Evolutionary conservation across 305 asterid genomes (phyloP).

Genomic region (Plantago coronopus): DNA sequence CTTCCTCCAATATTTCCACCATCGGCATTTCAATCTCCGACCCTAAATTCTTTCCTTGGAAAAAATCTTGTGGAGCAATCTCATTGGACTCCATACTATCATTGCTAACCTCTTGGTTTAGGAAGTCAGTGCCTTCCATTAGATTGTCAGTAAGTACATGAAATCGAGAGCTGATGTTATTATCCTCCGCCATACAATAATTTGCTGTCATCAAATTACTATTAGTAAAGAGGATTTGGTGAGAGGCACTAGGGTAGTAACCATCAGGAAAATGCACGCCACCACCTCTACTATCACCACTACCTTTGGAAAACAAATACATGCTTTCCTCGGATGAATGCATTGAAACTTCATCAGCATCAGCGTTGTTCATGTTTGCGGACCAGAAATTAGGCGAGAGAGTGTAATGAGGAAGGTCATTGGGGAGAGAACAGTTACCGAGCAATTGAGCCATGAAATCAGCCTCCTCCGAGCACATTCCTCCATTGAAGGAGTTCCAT

Average conservation of each 20-base stretch:
- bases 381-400: conserved; percentile 29
- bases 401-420: conserved; percentile 17
- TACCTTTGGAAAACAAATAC: conserved; percentile 34
- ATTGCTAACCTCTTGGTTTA: conserved; percentile 33
- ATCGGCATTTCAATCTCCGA: conserved; percentile 18
- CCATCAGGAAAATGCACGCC: conserved; percentile 17
- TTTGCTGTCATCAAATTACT: conserved; percentile 30
- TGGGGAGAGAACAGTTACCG: conserved; percentile 39
- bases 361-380: conserved; percentile 14
- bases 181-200: conserved; percentile 16
- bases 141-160: conserved; percentile 4
- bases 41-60: conserved; percentile 15
- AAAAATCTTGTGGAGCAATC: conserved; percentile 22
- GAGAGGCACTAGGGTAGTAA: conserved; percentile 24
- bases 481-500: conserved; percentile 47
- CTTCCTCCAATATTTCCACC: conserved; percentile 23
- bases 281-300: conserved; percentile 24
- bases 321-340: conserved; percentile 30
- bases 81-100: conserved; percentile 24
- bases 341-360: conserved; percentile 23
- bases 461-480: conserved; percentile 44
- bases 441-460: conserved; percentile 63
- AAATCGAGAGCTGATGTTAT: conserved; percentile 17
- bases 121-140: conserved; percentile 34
- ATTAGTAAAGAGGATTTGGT: conserved; percentile 14